These are phyloP conservation scores for Symbiodinium natans DNA, from an alignment of 73 alveolate species.

Conservation along the genomic window DNA sequence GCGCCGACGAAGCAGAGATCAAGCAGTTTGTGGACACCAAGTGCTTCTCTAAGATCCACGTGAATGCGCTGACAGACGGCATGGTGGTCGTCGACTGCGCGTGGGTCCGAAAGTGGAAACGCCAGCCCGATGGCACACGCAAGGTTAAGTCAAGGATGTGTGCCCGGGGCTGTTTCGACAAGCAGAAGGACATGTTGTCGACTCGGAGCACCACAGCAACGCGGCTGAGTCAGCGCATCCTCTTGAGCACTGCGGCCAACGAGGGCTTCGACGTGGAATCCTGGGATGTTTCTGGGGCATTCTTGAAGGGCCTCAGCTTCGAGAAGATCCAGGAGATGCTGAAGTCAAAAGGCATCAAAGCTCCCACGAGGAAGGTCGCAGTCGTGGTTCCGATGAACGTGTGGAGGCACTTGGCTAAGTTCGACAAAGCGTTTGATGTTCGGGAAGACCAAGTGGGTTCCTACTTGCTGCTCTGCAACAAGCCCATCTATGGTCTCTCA, in stretches of 20 bases:
- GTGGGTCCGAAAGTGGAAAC: neutral
- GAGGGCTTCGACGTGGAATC: neutral
- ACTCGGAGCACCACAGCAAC: neutral
- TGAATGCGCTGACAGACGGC: neutral
- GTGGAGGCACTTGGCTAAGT: too few species aligned
- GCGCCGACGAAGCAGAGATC: neutral
- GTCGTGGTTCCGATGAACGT: too few species aligned
- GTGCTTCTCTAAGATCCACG: neutral
- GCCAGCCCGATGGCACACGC: neutral
- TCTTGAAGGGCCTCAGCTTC: neutral
- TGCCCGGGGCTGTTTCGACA: neutral
- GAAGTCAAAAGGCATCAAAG: neutral
- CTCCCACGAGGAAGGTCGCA: too few species aligned
- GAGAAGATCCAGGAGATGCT: neutral
- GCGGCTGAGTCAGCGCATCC: neutral
- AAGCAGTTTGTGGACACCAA: neutral
- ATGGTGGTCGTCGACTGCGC: neutral
- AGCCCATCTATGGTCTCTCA: neutral
- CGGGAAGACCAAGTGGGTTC: too few species aligned
- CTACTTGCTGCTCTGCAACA: neutral
- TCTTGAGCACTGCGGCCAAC: neutral
- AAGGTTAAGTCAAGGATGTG: neutral
- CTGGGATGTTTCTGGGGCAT: slow-evolving; percentile 6
- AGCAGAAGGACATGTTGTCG: neutral
- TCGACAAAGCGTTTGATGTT: too few species aligned